Evolutionary conservation across 139 green algal species (phyloP).

Genomic region (Chlamydomonas schloesseri): DNA sequence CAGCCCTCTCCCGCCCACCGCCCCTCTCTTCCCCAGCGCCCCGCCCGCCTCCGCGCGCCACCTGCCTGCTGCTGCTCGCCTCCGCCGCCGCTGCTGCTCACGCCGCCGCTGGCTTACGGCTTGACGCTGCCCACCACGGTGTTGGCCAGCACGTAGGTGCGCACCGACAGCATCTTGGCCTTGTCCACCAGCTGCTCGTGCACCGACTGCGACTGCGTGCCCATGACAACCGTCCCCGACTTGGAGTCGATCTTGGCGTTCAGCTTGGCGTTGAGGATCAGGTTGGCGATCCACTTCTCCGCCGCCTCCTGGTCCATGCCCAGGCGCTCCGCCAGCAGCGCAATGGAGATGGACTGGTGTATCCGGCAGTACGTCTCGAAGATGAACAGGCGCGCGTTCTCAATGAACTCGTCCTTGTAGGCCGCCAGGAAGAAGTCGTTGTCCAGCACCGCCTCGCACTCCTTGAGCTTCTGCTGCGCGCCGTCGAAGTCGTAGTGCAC

Average conservation of each 20-base stretch:
- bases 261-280: slow-evolving; percentile 93
- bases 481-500: slow-evolving; percentile 98
- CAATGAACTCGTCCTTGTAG: slow-evolving; percentile 94
- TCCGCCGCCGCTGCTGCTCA: too few relatives aligned
- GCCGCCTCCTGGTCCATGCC: slow-evolving; percentile 88
- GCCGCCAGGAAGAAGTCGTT: slow-evolving; percentile 96
- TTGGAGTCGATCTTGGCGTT: slow-evolving; percentile 98
- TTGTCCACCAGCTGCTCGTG: slow-evolving; percentile 90
- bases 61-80: too few relatives aligned
- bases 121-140: slow-evolving; percentile 73
- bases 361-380: slow-evolving; percentile 96
- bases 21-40: too few relatives aligned
- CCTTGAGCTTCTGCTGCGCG: slow-evolving; percentile 91
- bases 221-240: slow-evolving; percentile 96
- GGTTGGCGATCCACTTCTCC: slow-evolving; percentile 96
- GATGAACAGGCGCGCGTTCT: slow-evolving; percentile 95
- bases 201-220: slow-evolving; percentile 71
- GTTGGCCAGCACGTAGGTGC: slow-evolving; percentile 94
- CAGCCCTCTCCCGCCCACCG: too few relatives aligned
- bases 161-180: slow-evolving; percentile 85
- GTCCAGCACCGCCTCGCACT: slow-evolving; percentile 92
- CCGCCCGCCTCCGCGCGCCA: too few relatives aligned
- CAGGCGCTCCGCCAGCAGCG: slow-evolving; percentile 88
- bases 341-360: slow-evolving; percentile 93
- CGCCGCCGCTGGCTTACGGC: slow-evolving; percentile 31